Evolutionary conservation across 202 grass and related monocot genomes (phyloP).

Genomic region (Tripidium arundinaceum): DNA sequence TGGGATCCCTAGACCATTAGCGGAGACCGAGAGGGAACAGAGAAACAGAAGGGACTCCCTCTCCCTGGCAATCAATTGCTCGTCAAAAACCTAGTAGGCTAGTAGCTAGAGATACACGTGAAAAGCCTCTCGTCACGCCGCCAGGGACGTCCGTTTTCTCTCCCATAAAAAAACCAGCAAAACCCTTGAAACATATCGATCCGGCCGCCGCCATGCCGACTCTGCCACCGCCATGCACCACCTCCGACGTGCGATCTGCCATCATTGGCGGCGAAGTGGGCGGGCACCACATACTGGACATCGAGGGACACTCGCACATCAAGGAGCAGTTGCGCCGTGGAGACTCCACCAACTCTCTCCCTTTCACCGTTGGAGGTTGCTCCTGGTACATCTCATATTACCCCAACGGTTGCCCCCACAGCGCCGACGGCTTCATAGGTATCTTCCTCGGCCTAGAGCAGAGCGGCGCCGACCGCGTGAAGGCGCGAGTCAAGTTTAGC

Average conservation of each 20-base stretch:
- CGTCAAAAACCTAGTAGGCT: too few relatives aligned
- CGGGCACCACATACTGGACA: neutral
- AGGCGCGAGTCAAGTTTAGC: neutral
- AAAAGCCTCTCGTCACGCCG: neutral
- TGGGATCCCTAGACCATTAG: too few relatives aligned
- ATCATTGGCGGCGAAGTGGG: neutral
- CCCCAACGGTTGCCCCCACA: neutral
- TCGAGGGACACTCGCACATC: neutral
- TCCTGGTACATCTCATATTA: neutral
- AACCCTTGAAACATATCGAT: too few relatives aligned
- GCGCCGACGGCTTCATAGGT: neutral
- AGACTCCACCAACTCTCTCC: neutral
- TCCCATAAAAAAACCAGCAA: neutral
- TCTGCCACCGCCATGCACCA: neutral
- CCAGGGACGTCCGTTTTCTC: neutral
- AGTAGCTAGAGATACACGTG: too few relatives aligned
- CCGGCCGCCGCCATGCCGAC: neutral
- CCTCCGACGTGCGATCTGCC: neutral
- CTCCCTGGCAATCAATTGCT: too few relatives aligned
- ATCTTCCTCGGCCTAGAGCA: neutral
- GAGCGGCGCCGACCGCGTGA: neutral
- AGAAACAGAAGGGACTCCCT: too few relatives aligned
- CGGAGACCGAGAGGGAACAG: too few relatives aligned
- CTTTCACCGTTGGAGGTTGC: neutral
- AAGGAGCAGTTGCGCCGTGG: neutral